These are phyloP conservation scores for Corynespora cassiicola DNA, from an alignment of 2,329 filamentous ascomycete genomes.

Conservation along the genomic window DNA sequence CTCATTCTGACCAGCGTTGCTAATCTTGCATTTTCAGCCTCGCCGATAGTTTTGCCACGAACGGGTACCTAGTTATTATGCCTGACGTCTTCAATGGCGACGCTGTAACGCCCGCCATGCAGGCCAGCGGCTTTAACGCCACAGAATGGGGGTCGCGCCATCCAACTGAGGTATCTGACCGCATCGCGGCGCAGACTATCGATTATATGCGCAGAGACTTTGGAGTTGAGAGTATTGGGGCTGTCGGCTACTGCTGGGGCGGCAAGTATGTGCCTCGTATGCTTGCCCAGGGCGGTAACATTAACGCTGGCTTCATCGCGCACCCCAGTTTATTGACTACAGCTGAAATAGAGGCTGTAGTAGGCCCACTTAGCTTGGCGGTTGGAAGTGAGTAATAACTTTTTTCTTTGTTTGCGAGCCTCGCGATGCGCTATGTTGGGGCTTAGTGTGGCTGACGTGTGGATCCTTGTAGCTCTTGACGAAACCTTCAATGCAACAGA, in stretches of 20 bases:
- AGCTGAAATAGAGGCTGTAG: slow-evolving; percentile 69
- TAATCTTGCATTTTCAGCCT: slow-evolving; percentile 29
- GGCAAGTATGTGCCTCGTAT: slow-evolving; percentile 76
- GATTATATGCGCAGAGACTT: slow-evolving; percentile 66
- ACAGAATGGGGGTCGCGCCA: slow-evolving; percentile 55
- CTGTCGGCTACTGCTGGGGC: slow-evolving; percentile 76
- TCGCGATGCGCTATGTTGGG: too few relatives aligned
- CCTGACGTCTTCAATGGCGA: slow-evolving; percentile 45
- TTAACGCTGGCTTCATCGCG: slow-evolving; percentile 72
- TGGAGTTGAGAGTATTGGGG: slow-evolving; percentile 62
- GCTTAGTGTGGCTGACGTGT: slow-evolving; percentile 13
- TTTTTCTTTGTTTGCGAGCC: slow-evolving; percentile 8
- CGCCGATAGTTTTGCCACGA: slow-evolving; percentile 40
- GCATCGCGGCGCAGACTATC: slow-evolving; percentile 58
- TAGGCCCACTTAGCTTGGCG: slow-evolving; percentile 72
- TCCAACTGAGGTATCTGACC: slow-evolving; percentile 51
- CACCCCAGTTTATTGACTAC: slow-evolving; percentile 74
- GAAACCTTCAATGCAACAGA: slow-evolving; percentile 23
- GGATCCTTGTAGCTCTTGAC: slow-evolving; percentile 22
- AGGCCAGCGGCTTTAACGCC: slow-evolving; percentile 72
- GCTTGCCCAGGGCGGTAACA: slow-evolving; percentile 55
- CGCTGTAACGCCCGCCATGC: slow-evolving; percentile 34
- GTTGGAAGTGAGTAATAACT: slow-evolving; percentile 52
- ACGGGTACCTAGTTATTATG: slow-evolving; percentile 42
- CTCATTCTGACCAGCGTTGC: too few relatives aligned